Base-by-base conservation (phyloP, 163 green algal genomes). In the Volvox carteri region DNA sequence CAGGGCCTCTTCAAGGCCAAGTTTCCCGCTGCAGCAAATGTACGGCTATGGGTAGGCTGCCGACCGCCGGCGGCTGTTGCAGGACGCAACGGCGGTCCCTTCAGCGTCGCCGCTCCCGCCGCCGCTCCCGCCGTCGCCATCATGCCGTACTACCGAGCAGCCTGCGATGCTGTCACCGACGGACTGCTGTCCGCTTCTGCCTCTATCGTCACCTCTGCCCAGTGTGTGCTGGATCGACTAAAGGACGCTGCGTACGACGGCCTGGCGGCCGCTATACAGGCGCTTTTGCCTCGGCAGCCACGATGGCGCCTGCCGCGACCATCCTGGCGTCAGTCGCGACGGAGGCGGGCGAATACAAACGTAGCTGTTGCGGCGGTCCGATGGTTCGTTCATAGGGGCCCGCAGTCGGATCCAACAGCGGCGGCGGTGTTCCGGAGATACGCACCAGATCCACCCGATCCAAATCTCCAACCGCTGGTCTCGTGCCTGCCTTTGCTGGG, bases 31-130 rank as follows among this genome's bases (percentile, higher is more conserved):
- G 50, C 21, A 3, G 4, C 0, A 0, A 54, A 12, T n/a, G 76
- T 41, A 4, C 76, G 76, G 30, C 35, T 84, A 25, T 84, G 76
- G 76, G 76, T 84, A 0, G 76, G 76, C 16, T 84, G 76, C 76
- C 50, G 76, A 9, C 76, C 76, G 76, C 7, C 35, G 50, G 50
- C 76, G 50, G 54, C 76, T 6, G 14, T 72, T 50, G 50, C 76
- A 1, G 76, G 76, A 21, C 44, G 23, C 25, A 81, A 81, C 44
- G 73, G 73, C 73, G 73, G 75, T n/a, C n/a, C n/a, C n/a, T n/a
- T n/a, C 75, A 30, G 46, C 9, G 11, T 30, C 12, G 46, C 75
- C 48, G 48, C 75, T 11, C 30, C 75, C 25, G 30, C 74, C 9
- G 74, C 50, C 0, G 25, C 25, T 5, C 8, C 28, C 16, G 46